phyloP scores from a whole-genome alignment of 805 yeast species.

The Lipomyces chichibuensis region DNA sequence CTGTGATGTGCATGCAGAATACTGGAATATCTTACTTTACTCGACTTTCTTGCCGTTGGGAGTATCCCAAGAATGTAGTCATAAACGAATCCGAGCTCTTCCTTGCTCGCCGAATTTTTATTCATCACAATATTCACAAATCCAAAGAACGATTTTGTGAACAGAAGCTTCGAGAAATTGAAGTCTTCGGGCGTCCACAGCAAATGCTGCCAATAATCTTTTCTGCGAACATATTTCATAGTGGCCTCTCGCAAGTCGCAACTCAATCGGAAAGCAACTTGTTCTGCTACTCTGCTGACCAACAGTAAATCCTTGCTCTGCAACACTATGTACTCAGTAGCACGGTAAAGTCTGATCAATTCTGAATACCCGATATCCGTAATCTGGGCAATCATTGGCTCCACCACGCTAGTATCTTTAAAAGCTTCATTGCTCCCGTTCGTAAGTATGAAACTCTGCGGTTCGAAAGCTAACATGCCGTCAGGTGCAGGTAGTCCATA shows the following conservation, averaged over 20 bases:
- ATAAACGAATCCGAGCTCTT: background rate
- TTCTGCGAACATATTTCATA: background rate
- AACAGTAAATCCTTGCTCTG: background rate
- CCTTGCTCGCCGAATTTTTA: background rate
- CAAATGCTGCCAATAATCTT: constrained; percentile 6
- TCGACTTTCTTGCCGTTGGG: background rate
- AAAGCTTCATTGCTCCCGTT: background rate
- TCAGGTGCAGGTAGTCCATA: background rate
- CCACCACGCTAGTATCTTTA: background rate
- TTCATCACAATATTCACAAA: background rate
- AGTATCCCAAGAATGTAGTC: background rate
- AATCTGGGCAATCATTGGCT: background rate
- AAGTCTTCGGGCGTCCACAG: background rate
- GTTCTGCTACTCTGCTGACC: background rate
- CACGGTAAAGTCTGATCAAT: background rate
- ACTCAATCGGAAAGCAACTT: background rate
- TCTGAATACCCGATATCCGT: background rate
- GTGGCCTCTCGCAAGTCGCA: background rate
- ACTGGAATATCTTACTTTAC: background rate
- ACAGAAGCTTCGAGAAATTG: background rate
- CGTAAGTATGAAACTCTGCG: background rate
- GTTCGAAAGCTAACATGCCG: background rate
- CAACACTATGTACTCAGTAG: background rate
- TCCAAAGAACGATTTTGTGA: background rate
- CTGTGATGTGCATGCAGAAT: background rate